Percentiles rank a stretch among this genome's conserved stretches.
phyloP scores from a whole-genome alignment of 257 asterid genomes.

The Mentha longifolia region DNA sequence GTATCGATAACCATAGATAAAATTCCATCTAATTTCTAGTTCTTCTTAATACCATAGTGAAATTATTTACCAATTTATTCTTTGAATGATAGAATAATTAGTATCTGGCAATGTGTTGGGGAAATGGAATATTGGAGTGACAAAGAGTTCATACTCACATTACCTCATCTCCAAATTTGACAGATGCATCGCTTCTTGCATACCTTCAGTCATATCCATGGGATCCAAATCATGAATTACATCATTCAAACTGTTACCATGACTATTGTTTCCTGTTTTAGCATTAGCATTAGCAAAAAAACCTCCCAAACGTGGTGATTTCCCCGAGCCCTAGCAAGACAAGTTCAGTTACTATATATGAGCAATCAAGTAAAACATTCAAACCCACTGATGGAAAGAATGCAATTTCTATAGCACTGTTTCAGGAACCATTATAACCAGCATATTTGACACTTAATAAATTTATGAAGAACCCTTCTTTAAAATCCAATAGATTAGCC shows the following conservation, averaged over 20 bases:
- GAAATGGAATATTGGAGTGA: constrained; percentile 32
- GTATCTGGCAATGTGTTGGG: constrained; percentile 1
- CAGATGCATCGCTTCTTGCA: constrained; percentile 99
- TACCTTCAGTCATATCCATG: constrained; percentile 95
- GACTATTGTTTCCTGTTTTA: constrained; percentile 56
- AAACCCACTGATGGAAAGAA: constrained; percentile 11
- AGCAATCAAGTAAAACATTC: constrained; percentile 24
- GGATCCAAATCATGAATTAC: constrained; percentile 73
- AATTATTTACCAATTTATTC: background rate
- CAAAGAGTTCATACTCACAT: constrained; percentile 50
- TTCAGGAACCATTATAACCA: background rate
- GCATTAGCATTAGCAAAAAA: constrained; percentile 68
- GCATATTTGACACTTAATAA: background rate
- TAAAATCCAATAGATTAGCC: background rate
- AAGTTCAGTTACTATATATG: constrained; percentile 37
- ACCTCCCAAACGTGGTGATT: constrained; percentile 76
- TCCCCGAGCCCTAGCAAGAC: constrained; percentile 68
- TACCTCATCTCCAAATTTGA: constrained; percentile 99
- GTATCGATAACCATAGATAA: background rate
- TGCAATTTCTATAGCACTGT: constrained; percentile 4
- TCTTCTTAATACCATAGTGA: constrained; percentile 5
- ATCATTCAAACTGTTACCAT: constrained; percentile 48
- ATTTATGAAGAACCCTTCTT: constrained; percentile 1
- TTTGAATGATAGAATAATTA: background rate
- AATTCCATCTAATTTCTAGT: background rate